Evolutionary conservation across 1,284 basidiomycete species (phyloP).

Genomic region (Coniferiporia sulphurascens): DNA sequence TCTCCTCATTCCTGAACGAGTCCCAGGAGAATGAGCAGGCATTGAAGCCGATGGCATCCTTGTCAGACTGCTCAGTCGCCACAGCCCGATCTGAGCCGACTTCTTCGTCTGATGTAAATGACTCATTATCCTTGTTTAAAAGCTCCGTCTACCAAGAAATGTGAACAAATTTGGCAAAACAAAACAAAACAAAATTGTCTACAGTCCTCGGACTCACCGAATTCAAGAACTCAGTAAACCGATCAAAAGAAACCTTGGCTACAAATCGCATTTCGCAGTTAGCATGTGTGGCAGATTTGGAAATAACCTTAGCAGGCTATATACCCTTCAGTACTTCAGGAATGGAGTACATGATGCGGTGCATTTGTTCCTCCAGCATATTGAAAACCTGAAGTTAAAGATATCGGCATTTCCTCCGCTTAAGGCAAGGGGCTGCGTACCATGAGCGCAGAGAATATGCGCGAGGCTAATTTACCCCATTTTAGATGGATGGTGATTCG

Average conservation of each 20-base stretch:
- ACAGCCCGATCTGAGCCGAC: slow-evolving; percentile 22
- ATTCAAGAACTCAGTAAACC: slow-evolving; percentile 42
- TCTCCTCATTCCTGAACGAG: slow-evolving; percentile 21
- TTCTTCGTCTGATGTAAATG: slow-evolving; percentile 23
- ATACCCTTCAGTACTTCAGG: slow-evolving; percentile 24
- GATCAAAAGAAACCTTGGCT: slow-evolving; percentile 37
- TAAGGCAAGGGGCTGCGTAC: slow-evolving; percentile 20
- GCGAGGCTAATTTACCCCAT: too few relatives aligned
- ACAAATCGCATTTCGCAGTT: too few relatives aligned
- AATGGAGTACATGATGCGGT: slow-evolving; percentile 26
- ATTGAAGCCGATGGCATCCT: slow-evolving; percentile 3
- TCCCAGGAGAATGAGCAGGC: slow-evolving; percentile 40
- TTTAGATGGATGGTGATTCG: too few relatives aligned
- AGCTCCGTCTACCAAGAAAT: slow-evolving; percentile 40
- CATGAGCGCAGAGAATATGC: slow-evolving; percentile 10
- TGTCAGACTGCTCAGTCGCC: slow-evolving; percentile 23
- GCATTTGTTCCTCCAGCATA: slow-evolving; percentile 37
- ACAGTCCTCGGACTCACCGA: slow-evolving; percentile 24
- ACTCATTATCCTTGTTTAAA: slow-evolving; percentile 40
- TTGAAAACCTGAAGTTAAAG: slow-evolving; percentile 36
- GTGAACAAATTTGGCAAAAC: background rate
- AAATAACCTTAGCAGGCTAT: slow-evolving; percentile 14
- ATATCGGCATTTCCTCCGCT: too few relatives aligned
- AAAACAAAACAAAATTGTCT: background rate
- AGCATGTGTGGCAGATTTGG: slow-evolving; percentile 29